Evolutionary conservation across 768 basidiomycete genomes (phyloP).

Genomic region (Rubroboletus satanas): DNA sequence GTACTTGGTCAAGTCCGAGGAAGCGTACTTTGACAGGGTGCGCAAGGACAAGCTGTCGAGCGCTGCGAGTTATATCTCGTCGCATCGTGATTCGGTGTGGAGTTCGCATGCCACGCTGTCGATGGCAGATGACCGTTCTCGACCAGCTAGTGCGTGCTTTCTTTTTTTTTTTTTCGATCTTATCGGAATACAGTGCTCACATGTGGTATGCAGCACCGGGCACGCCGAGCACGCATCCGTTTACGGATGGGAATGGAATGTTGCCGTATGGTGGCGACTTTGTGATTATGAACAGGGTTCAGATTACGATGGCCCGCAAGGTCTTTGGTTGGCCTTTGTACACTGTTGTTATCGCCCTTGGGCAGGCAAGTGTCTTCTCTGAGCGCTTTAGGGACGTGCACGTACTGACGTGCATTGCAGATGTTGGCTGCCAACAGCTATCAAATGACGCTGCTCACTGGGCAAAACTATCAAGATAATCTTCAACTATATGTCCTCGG

Average conservation of each 20-base stretch:
- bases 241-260: slow-evolving; percentile 43
- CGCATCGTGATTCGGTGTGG: slow-evolving; percentile 78
- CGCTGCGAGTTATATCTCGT: slow-evolving; percentile 75
- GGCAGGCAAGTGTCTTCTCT: slow-evolving; percentile 50
- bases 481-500: slow-evolving; percentile 89
- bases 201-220: slow-evolving; percentile 26
- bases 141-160: slow-evolving; percentile 64
- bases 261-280: slow-evolving; percentile 53
- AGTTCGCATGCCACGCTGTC: slow-evolving; percentile 49
- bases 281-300: slow-evolving; percentile 77
- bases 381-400: not conserved
- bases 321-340: slow-evolving; percentile 88
- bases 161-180: not conserved
- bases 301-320: slow-evolving; percentile 79
- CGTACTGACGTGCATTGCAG: slow-evolving; percentile 29
- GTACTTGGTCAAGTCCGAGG: slow-evolving; percentile 86
- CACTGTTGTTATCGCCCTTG: slow-evolving; percentile 81
- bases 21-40: slow-evolving; percentile 88
- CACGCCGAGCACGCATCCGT: slow-evolving; percentile 52
- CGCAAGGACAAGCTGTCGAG: slow-evolving; percentile 83
- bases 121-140: slow-evolving; percentile 56
- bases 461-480: slow-evolving; percentile 77
- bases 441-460: slow-evolving; percentile 88
- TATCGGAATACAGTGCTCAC: slow-evolving; percentile 17
- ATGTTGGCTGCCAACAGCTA: slow-evolving; percentile 91